Conservation (phyloP, 179 eudicot species). For the Pouteria campechiana region DNA sequence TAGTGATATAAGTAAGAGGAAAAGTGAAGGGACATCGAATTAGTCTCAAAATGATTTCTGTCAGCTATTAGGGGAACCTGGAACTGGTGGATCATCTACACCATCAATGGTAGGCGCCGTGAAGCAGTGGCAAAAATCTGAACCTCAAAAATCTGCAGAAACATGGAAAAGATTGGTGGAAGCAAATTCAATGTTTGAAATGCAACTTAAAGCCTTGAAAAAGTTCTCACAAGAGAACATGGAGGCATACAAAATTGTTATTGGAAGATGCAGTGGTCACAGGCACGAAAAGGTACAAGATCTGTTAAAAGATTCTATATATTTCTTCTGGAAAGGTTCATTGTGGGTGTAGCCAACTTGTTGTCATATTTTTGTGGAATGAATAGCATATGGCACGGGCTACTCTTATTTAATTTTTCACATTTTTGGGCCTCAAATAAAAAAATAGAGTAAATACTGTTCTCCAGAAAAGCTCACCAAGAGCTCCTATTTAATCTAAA, state of each 20-base stretch:
- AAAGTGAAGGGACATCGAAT: neutral
- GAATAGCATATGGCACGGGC: too few relatives aligned
- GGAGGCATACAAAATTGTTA: slow-evolving; percentile 48
- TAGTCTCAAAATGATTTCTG: slow-evolving; percentile 7
- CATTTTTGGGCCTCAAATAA: too few relatives aligned
- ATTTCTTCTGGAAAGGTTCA: too few relatives aligned
- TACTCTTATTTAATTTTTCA: too few relatives aligned
- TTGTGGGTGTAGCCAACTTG: too few relatives aligned
- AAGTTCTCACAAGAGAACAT: slow-evolving; percentile 42
- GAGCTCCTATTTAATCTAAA: too few relatives aligned
- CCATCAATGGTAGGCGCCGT: slow-evolving; percentile 99
- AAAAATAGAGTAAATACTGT: too few relatives aligned
- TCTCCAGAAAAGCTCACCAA: too few relatives aligned
- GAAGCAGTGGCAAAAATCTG: slow-evolving; percentile 96
- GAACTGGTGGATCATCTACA: slow-evolving; percentile 96
- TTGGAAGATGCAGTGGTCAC: slow-evolving; percentile 43
- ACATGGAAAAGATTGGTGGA: slow-evolving; percentile 71
- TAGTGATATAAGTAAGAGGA: neutral
- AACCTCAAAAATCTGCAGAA: slow-evolving; percentile 55
- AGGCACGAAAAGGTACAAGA: slow-evolving; percentile 75
- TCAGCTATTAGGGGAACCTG: slow-evolving; percentile 97
- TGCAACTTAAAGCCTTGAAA: slow-evolving; percentile 38
- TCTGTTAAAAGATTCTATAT: too few relatives aligned
- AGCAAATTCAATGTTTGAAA: slow-evolving; percentile 62
- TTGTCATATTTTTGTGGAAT: too few relatives aligned